Percentiles rank a stretch among this genome's conserved stretches.
phyloP scores from a whole-genome alignment of 305 asterid genomes.

The Fraxinus latifolia region DNA sequence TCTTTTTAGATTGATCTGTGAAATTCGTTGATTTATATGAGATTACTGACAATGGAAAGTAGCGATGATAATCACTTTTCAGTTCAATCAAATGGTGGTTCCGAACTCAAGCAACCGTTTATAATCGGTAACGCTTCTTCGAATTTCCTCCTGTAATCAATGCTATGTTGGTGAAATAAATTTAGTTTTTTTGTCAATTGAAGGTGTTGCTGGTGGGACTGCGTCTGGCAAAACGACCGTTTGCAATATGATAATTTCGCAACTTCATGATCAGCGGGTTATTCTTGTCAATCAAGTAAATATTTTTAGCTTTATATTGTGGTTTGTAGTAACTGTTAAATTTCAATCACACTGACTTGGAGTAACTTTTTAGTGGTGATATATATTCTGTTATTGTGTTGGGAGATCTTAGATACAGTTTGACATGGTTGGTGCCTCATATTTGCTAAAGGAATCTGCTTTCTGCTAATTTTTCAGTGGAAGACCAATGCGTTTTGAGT shows the following conservation, averaged over 20 bases:
- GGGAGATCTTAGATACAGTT: neutral
- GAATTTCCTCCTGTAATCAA: neutral
- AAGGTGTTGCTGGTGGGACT: slow-evolving; percentile 98
- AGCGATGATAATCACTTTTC: slow-evolving; percentile 24
- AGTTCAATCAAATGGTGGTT: slow-evolving; percentile 28
- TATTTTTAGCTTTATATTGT: neutral
- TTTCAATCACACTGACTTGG: neutral
- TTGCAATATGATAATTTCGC: slow-evolving; percentile 76
- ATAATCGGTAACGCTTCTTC: slow-evolving; percentile 55
- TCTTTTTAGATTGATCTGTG: neutral
- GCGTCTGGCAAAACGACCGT: slow-evolving; percentile 96
- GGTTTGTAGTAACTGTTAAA: neutral
- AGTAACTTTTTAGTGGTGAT: neutral
- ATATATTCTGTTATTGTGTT: neutral
- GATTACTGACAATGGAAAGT: neutral
- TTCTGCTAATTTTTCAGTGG: neutral
- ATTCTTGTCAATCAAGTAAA: slow-evolving; percentile 78
- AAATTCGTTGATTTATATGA: neutral
- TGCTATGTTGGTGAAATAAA: neutral
- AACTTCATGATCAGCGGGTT: slow-evolving; percentile 85
- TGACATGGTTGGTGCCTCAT: neutral
- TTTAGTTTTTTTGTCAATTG: slow-evolving; percentile 11
- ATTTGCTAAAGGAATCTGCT: neutral
- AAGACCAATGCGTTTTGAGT: neutral
- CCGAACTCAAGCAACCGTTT: slow-evolving; percentile 58